Conservation (phyloP, 495 filamentous ascomycete genomes). For the Hapsidospora chrysogenum region DNA sequence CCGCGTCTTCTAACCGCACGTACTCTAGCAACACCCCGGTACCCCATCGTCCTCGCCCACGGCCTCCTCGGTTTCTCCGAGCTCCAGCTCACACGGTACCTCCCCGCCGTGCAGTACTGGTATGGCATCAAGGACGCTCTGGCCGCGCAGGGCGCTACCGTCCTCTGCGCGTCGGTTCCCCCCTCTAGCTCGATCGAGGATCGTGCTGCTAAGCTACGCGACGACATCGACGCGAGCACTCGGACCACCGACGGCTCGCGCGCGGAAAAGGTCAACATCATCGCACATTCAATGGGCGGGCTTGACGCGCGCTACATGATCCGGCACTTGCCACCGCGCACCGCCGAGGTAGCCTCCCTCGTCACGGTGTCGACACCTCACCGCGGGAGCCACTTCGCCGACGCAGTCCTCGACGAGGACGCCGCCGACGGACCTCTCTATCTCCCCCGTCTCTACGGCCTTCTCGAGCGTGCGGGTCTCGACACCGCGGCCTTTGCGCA, state of each 20-base stretch:
- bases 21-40: conserved; percentile 36
- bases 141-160: conserved; percentile 50
- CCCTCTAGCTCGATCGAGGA: conserved; percentile 64
- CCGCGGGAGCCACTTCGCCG: conserved; percentile 69
- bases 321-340: conserved; percentile 35
- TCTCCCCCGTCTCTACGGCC: conserved; percentile 53
- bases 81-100: conserved; percentile 50
- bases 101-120: conserved; percentile 83
- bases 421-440: conserved; percentile 44
- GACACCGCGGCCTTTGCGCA: conserved; percentile 76
- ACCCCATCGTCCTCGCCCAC: conserved; percentile 74
- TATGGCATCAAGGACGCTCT: conserved; percentile 74
- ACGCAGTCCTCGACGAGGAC: conserved; percentile 44
- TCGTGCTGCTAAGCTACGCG: conserved; percentile 47
- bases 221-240: conserved; percentile 47
- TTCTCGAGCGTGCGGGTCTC: conserved; percentile 42
- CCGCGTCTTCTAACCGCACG: conserved; percentile 1
- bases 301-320: conserved; percentile 91
- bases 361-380: conserved; percentile 86
- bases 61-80: conserved; percentile 86
- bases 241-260: conserved; percentile 14
- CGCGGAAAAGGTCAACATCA: conserved; percentile 71
- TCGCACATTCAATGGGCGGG: conserved; percentile 65
- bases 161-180: conserved; percentile 69
- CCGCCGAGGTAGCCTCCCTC: conserved; percentile 43